Evolutionary conservation across 2,329 filamentous ascomycete species (phyloP).

Genomic region (Coniochaeta hoffmannii): DNA sequence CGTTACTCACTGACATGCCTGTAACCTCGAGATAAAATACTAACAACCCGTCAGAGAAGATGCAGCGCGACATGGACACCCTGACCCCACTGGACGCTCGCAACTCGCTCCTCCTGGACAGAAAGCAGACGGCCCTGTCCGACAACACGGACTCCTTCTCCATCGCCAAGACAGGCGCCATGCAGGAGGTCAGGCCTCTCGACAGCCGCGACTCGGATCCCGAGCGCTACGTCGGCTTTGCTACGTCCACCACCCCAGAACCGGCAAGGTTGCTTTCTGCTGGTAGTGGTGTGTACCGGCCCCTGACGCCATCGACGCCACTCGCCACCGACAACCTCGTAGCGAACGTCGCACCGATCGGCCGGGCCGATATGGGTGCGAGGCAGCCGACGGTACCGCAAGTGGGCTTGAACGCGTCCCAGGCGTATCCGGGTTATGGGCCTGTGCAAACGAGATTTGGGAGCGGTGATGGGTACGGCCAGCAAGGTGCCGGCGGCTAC

Average conservation of each 20-base stretch:
- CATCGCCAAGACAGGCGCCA: constrained; percentile 28
- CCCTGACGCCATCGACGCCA: constrained; percentile 27
- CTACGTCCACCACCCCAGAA: background rate
- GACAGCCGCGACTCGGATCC: constrained; percentile 22
- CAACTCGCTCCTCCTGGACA: constrained; percentile 74
- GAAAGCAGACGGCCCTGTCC: constrained; percentile 21
- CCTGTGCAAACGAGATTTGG: background rate
- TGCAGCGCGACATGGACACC: constrained; percentile 67
- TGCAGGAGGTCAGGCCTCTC: constrained; percentile 17
- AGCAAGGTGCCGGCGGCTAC: background rate
- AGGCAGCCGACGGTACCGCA: constrained; percentile 27
- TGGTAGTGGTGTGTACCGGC: constrained; percentile 20
- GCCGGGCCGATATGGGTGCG: constrained; percentile 13
- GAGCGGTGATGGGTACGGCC: background rate
- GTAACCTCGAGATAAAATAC: constrained; percentile 7
- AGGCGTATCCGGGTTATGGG: constrained; percentile 9
- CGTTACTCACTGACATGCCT: constrained; percentile 26
- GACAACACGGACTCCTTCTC: constrained; percentile 34
- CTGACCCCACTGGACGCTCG: constrained; percentile 82
- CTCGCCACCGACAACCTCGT: constrained; percentile 28
- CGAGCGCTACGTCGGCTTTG: constrained; percentile 22
- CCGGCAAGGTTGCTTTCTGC: constrained; percentile 10
- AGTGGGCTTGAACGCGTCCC: constrained; percentile 9
- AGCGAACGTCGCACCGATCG: constrained; percentile 31
- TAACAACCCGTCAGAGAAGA: constrained; percentile 55